Evolutionary conservation across 352 stramenopile species (phyloP).

Genomic region (Phytopythium boreale): DNA sequence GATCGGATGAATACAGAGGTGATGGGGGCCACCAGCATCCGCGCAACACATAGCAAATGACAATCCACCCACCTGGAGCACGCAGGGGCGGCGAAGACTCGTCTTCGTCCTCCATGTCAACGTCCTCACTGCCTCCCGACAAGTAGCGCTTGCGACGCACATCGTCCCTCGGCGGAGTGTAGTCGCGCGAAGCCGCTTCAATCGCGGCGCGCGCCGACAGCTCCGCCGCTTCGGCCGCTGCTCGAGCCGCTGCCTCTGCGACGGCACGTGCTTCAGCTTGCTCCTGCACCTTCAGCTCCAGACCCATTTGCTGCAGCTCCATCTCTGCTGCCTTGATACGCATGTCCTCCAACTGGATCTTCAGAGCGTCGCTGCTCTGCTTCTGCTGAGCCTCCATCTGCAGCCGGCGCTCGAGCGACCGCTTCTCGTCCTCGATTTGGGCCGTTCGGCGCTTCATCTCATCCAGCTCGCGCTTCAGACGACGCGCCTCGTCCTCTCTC

Average conservation of each 20-base stretch:
- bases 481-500: conserved; percentile 37
- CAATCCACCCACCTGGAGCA: conserved; percentile 30
- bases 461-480: conserved; percentile 49
- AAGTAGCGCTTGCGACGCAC: conserved; percentile 43
- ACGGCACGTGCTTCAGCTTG: conserved; percentile 55
- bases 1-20: conserved; percentile 12
- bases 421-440: conserved; percentile 37
- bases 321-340: conserved; percentile 41
- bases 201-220: conserved; percentile 68
- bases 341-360: conserved; percentile 44
- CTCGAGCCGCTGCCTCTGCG: conserved; percentile 54
- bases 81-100: conserved; percentile 20
- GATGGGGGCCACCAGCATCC: conserved; percentile 12
- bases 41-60: conserved; percentile 5
- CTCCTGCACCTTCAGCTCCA: conserved; percentile 47
- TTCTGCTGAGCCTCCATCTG: conserved; percentile 32
- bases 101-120: conserved; percentile 59
- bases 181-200: conserved; percentile 47
- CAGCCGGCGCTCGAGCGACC: conserved; percentile 30
- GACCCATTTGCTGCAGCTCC: conserved; percentile 40
- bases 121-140: conserved; percentile 27
- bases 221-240: conserved; percentile 60
- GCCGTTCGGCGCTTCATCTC: conserved; percentile 43
- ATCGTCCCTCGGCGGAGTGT: conserved; percentile 19
- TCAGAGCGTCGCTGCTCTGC: conserved; percentile 35